These are phyloP conservation scores for Calycina herbarum DNA, from an alignment of 2,329 filamentous ascomycete species.

Conservation along the genomic window DNA sequence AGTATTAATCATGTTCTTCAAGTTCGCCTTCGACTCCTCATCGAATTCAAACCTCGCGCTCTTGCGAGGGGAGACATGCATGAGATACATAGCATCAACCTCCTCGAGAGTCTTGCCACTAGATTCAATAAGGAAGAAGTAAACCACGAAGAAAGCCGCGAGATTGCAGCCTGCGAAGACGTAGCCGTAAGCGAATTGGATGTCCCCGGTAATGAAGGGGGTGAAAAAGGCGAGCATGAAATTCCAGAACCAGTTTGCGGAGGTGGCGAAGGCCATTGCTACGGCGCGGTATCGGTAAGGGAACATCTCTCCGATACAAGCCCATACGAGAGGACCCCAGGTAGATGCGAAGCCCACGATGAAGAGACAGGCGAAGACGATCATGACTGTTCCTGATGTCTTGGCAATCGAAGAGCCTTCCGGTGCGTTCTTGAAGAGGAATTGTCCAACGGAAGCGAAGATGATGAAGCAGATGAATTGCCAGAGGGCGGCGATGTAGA, in stretches of 20 bases:
- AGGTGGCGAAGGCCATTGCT: constrained; percentile 60
- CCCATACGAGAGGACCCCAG: constrained; percentile 71
- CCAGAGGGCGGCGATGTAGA: constrained; percentile 67
- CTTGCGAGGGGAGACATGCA: constrained; percentile 40
- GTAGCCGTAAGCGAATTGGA: constrained; percentile 68
- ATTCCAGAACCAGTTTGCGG: constrained; percentile 63
- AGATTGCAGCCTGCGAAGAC: constrained; percentile 74
- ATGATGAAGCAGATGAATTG: constrained; percentile 68
- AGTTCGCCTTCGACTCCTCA: constrained; percentile 16
- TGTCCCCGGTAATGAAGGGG: constrained; percentile 71
- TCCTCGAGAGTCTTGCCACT: constrained; percentile 37
- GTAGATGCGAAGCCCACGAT: constrained; percentile 70
- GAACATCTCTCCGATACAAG: constrained; percentile 66
- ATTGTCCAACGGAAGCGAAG: constrained; percentile 55
- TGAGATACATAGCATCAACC: constrained; percentile 32
- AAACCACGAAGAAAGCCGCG: constrained; percentile 63
- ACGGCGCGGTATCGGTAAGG: constrained; percentile 62
- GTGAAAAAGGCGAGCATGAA: constrained; percentile 77
- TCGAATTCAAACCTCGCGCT: constrained; percentile 23
- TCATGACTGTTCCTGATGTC: constrained; percentile 66
- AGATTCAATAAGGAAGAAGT: constrained; percentile 75
- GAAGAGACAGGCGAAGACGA: constrained; percentile 72
- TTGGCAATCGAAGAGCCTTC: constrained; percentile 45
- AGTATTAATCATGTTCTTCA: constrained; percentile 30
- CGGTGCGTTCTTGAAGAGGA: constrained; percentile 55